Base-by-base conservation (phyloP, 2,329 filamentous ascomycete genomes). In the Ascochyta fabae region DNA sequence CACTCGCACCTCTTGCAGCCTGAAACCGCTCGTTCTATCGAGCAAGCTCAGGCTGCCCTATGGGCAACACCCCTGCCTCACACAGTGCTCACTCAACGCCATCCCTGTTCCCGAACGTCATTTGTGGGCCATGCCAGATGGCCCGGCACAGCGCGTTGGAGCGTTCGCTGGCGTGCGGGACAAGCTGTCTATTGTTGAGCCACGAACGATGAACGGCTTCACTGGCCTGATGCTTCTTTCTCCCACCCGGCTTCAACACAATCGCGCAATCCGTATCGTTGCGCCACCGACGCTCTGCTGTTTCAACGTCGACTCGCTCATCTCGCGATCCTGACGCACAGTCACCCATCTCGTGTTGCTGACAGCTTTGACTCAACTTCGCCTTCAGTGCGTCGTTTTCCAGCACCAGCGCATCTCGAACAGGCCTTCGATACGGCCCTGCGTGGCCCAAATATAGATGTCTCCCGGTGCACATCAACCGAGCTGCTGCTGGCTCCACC, bases 81-180 rank as follows among this genome's bases (percentile, higher is more conserved):
- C 34, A 26, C 19, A 42, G 22, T 41, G 38, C 47, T 43, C 47
- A 33, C 46, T 41, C 46, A 31, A 36, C 41, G 26, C 39, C 19
- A 53, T 42, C 44, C 57, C 46, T 47, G 53, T 45, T 57, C 47
- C 62, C 35, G 49, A 34, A 54, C 62, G 61, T 64, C 61, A 65
- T 64, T 51, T 23, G 48, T 59, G 53, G 53, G 47, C 35, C 53
- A 42, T 36, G 39, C 44, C 36, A 45, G 41, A 16, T 51, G 51
- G 48, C 39, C 40, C 48, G 40, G 48, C 44, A 46, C 27, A 36
- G 19, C 47, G 42, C 47, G 43, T 58, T 43, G 53, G 54, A 34
- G 47, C 38, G 29, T 23, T 41, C 33, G 12, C 47, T 39, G 48
- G 45, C 44, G 31, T 24, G 23, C 22, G 40, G 34, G 41, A 49